A percentile compares a stretch with the other conserved stretches of the same genome.
Conservation (phyloP, 257 asterid genomes). For the Echium plantagineum region DNA sequence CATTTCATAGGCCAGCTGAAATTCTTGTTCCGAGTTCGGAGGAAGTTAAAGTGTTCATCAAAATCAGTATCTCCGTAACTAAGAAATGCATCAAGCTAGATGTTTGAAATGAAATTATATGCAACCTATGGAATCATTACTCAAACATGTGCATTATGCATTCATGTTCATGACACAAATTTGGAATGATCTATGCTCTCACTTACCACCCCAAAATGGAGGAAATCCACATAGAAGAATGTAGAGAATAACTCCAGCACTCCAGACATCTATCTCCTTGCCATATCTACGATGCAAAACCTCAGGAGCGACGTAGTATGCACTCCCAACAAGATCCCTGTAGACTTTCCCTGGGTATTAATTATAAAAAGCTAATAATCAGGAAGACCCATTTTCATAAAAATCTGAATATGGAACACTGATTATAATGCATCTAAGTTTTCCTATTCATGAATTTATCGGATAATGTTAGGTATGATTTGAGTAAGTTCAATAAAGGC, state of each 20-base stretch:
- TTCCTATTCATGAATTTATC: no score
- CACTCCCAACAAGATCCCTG: slow-evolving; percentile 28
- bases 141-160: background rate
- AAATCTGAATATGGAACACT: background rate
- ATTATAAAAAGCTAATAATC: background rate
- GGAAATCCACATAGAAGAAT: slow-evolving; percentile 34
- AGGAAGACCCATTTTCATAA: background rate
- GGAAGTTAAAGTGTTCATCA: background rate
- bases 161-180: background rate
- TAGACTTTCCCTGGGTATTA: slow-evolving; percentile 19
- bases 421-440: background rate
- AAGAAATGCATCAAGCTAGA: background rate
- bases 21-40: background rate
- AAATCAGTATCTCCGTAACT: background rate
- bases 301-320: slow-evolving; percentile 37
- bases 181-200: background rate
- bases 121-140: background rate
- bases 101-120: background rate
- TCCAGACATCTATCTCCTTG: slow-evolving; percentile 34
- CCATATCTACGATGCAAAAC: slow-evolving; percentile 21
- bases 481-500: no score
- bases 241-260: slow-evolving; percentile 37
- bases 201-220: slow-evolving; percentile 27
- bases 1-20: background rate
- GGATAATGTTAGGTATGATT: no score